Percentiles rank a stretch among this genome's conserved stretches.
Conservation (phyloP, 768 basidiomycete genomes). For the Naganishia randhawae region DNA sequence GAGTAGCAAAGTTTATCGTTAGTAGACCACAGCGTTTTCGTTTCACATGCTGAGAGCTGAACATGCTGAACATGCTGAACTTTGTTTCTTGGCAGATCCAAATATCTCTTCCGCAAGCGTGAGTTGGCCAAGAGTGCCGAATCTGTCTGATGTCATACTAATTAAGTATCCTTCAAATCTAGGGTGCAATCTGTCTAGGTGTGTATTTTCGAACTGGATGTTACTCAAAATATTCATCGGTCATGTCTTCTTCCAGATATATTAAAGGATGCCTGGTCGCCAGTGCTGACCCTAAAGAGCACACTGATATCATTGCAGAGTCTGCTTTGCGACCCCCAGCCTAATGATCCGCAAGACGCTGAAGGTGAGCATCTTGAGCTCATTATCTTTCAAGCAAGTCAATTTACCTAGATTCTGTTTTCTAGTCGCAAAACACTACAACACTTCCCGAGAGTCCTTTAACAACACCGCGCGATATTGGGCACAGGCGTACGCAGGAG, state of each 20-base stretch:
- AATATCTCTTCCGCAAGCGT: slow-evolving; percentile 84
- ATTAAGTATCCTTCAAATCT: not conserved
- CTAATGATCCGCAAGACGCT: slow-evolving; percentile 94
- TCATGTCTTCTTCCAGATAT: slow-evolving; percentile 52
- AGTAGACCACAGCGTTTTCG: not conserved
- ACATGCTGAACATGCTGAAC: slow-evolving; percentile 54
- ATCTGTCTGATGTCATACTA: not conserved
- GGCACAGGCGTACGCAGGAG: slow-evolving; percentile 87
- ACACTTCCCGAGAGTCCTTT: slow-evolving; percentile 78
- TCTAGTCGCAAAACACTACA: slow-evolving; percentile 86
- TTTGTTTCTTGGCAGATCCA: slow-evolving; percentile 71
- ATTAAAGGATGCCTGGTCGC: slow-evolving; percentile 58
- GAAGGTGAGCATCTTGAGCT: slow-evolving; percentile 55
- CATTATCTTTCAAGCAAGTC: not conserved
- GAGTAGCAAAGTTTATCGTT: slow-evolving; percentile 11
- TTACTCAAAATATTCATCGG: slow-evolving; percentile 52
- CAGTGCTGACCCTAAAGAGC: slow-evolving; percentile 83
- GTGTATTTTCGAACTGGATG: slow-evolving; percentile 50
- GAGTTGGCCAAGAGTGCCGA: slow-evolving; percentile 22
- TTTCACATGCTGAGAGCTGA: not conserved
- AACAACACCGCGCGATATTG: slow-evolving; percentile 90
- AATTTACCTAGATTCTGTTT: not conserved
- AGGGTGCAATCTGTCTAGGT: slow-evolving; percentile 89
- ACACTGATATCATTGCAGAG: slow-evolving; percentile 93
- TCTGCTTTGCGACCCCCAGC: slow-evolving; percentile 86